These are phyloP conservation scores for Penicillium diatomitis DNA, from an alignment of 495 filamentous ascomycete species.

Conservation along the genomic window DNA sequence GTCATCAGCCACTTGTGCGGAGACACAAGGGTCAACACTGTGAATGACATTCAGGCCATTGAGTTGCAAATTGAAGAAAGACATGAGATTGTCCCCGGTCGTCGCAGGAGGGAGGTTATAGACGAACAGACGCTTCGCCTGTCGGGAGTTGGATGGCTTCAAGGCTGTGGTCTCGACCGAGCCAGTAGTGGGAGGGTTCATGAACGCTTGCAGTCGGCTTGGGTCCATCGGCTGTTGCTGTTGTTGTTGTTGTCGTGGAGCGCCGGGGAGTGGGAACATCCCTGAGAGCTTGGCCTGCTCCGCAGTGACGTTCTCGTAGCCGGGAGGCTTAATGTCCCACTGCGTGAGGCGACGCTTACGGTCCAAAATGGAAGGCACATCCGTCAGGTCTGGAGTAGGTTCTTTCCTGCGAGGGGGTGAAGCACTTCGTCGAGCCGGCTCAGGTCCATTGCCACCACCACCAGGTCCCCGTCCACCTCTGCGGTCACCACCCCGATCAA, in stretches of 20 bases:
- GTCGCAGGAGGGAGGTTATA: constrained; percentile 65
- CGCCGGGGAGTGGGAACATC: constrained; percentile 95
- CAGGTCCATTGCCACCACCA: constrained; percentile 43
- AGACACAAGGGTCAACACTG: constrained; percentile 76
- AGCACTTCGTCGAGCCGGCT: constrained; percentile 52
- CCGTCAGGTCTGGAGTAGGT: constrained; percentile 89
- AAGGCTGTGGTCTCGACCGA: constrained; percentile 67
- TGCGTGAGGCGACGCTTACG: constrained; percentile 88
- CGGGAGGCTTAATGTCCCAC: constrained; percentile 98
- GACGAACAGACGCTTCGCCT: constrained; percentile 82
- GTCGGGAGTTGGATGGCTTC: constrained; percentile 85
- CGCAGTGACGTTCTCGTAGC: constrained; percentile 97
- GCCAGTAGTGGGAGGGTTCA: constrained; percentile 69
- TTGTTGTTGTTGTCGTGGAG: constrained; percentile 56
- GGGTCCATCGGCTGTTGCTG: constrained; percentile 80
- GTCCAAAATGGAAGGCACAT: constrained; percentile 65
- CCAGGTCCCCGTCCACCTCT: constrained; percentile 21
- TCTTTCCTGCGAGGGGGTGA: constrained; percentile 84
- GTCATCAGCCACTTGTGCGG: constrained; percentile 72
- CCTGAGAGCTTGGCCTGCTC: constrained; percentile 99
- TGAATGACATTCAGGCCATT: constrained; percentile 88
- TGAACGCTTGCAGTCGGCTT: constrained; percentile 86
- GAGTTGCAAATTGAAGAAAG: constrained; percentile 93
- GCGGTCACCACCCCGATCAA: constrained; percentile 33
- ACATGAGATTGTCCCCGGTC: constrained; percentile 60